Percentiles rank a stretch among this genome's conserved stretches.
Conservation (phyloP, 179 eudicot genomes). For the Drosera spatulata region DNA sequence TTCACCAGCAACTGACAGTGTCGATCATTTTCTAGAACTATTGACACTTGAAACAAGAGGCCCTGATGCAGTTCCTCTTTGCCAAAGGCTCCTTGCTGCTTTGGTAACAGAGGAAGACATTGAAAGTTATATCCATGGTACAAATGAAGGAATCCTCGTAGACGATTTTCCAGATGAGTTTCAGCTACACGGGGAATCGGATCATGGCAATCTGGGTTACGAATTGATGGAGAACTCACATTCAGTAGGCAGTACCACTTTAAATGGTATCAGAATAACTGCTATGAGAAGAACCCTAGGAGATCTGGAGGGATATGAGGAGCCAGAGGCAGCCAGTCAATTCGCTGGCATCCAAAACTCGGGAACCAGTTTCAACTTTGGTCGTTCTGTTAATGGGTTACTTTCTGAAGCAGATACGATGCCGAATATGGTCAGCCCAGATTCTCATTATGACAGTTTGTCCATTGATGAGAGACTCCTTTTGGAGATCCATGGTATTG, state of each 20-base stretch:
- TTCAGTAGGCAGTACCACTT: constrained; percentile 16
- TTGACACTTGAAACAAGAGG: constrained; percentile 11
- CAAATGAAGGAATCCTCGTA: constrained; percentile 20
- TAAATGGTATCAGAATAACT: constrained; percentile 25
- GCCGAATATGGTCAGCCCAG: constrained; percentile 19
- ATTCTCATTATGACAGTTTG: constrained; percentile 33
- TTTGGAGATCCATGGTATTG: constrained; percentile 50
- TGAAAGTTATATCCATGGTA: constrained; percentile 13
- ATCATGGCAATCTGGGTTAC: constrained; percentile 14
- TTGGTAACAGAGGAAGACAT: constrained; percentile 47
- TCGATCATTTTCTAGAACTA: constrained; percentile 20
- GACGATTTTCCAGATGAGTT: constrained; percentile 18
- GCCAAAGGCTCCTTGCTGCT: constrained; percentile 48
- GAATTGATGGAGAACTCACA: constrained; percentile 19
- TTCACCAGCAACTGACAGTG: constrained; percentile 10
- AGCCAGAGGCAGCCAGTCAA: constrained; percentile 12
- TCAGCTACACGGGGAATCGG: constrained; percentile 25
- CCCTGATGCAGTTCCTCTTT: constrained; percentile 27
- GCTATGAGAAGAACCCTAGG: constrained; percentile 21
- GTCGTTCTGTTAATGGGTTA: constrained; percentile 22
- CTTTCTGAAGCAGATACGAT: constrained; percentile 19
- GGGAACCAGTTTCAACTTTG: constrained; percentile 12
- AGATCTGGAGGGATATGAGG: constrained; percentile 19
- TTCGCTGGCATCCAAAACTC: constrained; percentile 16
- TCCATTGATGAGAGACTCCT: constrained; percentile 49